phyloP scores from a whole-genome alignment of 2,329 filamentous ascomycete genomes.

The Neobulgaria alba region DNA sequence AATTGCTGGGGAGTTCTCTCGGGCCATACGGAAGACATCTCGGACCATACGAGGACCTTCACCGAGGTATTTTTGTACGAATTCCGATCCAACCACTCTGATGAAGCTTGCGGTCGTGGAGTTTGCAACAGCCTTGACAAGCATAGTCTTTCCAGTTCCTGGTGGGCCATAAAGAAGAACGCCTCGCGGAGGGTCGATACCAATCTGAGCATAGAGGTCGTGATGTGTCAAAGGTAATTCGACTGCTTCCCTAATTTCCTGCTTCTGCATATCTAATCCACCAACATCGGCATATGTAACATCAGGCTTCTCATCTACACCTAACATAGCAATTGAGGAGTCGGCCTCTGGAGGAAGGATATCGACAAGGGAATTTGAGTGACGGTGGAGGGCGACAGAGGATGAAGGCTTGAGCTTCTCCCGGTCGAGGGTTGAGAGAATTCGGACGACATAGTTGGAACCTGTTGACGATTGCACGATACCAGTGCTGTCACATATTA shows the following conservation, averaged over 20 bases:
- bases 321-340: slow-evolving; percentile 97
- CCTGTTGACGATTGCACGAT: slow-evolving; percentile 98
- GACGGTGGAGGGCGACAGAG: slow-evolving; percentile 92
- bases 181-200: slow-evolving; percentile 94
- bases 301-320: slow-evolving; percentile 93
- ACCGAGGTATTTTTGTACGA: slow-evolving; percentile 97
- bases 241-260: slow-evolving; percentile 96
- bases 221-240: slow-evolving; percentile 96
- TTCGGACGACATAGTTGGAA: slow-evolving; percentile 97
- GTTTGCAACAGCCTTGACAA: slow-evolving; percentile 97
- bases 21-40: slow-evolving; percentile 97
- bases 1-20: slow-evolving; percentile 95
- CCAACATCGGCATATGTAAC: slow-evolving; percentile 97
- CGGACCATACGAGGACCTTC: slow-evolving; percentile 98
- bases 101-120: slow-evolving; percentile 98
- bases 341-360: slow-evolving; percentile 98
- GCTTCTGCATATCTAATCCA: slow-evolving; percentile 98
- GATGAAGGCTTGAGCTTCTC: slow-evolving; percentile 97
- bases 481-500: slow-evolving; percentile 59
- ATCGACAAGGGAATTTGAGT: slow-evolving; percentile 97
- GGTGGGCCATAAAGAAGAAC: slow-evolving; percentile 94
- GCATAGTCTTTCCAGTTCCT: slow-evolving; percentile 93
- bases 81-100: slow-evolving; percentile 94
- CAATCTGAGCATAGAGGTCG: slow-evolving; percentile 96
- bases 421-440: slow-evolving; percentile 94